phyloP scores from a whole-genome alignment of 1,284 basidiomycete species.

The Mycosarcoma maydis region DNA sequence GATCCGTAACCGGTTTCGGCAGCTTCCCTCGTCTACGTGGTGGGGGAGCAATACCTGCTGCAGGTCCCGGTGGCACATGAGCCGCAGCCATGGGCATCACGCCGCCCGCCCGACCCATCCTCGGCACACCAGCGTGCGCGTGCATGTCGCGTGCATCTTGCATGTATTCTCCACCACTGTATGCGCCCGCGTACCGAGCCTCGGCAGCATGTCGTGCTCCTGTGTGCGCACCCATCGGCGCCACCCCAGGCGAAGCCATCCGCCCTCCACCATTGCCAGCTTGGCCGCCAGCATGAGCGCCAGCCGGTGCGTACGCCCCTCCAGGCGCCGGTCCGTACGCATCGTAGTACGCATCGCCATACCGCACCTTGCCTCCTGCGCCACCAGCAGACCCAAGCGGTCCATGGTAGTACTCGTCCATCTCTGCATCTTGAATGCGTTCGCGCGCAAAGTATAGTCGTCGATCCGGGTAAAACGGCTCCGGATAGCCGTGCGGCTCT shows the following conservation, averaged over 20 bases:
- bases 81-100: constrained; percentile 20
- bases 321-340: constrained; percentile 34
- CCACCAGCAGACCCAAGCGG: constrained; percentile 12
- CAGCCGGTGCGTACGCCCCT: constrained; percentile 19
- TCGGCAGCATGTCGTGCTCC: constrained; percentile 13
- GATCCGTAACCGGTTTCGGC: constrained; percentile 87
- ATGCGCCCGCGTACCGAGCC: constrained; percentile 18
- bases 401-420: constrained; percentile 46
- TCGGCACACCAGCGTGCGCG: constrained; percentile 17
- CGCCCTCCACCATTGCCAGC: too few relatives aligned
- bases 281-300: constrained; percentile 1
- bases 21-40: constrained; percentile 78
- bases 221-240: constrained; percentile 13
- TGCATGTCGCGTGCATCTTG: constrained; percentile 38
- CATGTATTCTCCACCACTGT: constrained; percentile 28
- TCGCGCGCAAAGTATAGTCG: constrained; percentile 45
- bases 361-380: constrained; percentile 18
- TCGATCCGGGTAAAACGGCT: constrained; percentile 48
- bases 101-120: constrained; percentile 20
- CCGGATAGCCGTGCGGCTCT: constrained; percentile 26
- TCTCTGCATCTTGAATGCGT: constrained; percentile 43
- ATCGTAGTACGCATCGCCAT: constrained; percentile 32
- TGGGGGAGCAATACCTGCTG: constrained; percentile 41
- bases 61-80: constrained; percentile 44
- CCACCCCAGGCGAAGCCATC: constrained; percentile 20